Conservation (phyloP, 192 early-diverging fungal species). For the Entomortierella chlamydospora region DNA sequence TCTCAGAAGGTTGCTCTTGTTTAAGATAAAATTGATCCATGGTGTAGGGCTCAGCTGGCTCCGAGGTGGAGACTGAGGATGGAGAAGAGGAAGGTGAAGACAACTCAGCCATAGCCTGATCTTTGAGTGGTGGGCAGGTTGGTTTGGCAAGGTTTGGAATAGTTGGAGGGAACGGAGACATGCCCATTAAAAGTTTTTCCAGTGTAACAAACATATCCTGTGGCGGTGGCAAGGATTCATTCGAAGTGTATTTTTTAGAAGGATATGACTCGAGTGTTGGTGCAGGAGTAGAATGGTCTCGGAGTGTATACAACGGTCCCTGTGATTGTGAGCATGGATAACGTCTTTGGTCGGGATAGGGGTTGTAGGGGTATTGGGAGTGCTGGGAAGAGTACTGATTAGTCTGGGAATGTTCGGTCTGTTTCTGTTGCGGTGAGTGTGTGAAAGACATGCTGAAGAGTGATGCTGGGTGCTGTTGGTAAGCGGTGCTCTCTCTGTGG, state of each 20-base stretch:
- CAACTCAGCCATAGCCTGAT: slow-evolving; percentile 16
- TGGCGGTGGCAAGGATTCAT: slow-evolving; percentile 2
- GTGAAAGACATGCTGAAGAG: slow-evolving; percentile 5
- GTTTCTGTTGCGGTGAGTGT: background rate
- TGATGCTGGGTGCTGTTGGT: slow-evolving; percentile 2
- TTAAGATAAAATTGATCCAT: slow-evolving; percentile 7
- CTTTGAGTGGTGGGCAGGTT: slow-evolving; percentile 34
- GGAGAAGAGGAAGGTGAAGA: slow-evolving; percentile 5
- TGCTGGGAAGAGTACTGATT: slow-evolving; percentile 11
- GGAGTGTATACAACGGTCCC: slow-evolving; percentile 36
- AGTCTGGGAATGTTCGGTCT: background rate
- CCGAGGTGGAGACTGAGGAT: background rate
- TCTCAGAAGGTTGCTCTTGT: background rate
- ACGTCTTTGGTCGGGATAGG: slow-evolving; percentile 20
- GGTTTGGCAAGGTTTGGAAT: slow-evolving; percentile 42
- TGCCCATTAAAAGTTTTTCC: slow-evolving; percentile 41
- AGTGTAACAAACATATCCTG: slow-evolving; percentile 37
- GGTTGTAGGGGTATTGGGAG: slow-evolving; percentile 38
- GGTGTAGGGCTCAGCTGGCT: slow-evolving; percentile 1
- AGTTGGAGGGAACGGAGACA: slow-evolving; percentile 48
- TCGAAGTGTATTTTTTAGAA: background rate
- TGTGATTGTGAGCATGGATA: background rate
- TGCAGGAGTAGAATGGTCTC: slow-evolving; percentile 1
- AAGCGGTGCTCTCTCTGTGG: slow-evolving; percentile 3
- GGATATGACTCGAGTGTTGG: background rate